A percentile compares a stretch with the other conserved stretches of the same genome.
Evolutionary conservation across 2,329 filamentous ascomycete genomes (phyloP).

Genomic region (Sarocladium kiliense): DNA sequence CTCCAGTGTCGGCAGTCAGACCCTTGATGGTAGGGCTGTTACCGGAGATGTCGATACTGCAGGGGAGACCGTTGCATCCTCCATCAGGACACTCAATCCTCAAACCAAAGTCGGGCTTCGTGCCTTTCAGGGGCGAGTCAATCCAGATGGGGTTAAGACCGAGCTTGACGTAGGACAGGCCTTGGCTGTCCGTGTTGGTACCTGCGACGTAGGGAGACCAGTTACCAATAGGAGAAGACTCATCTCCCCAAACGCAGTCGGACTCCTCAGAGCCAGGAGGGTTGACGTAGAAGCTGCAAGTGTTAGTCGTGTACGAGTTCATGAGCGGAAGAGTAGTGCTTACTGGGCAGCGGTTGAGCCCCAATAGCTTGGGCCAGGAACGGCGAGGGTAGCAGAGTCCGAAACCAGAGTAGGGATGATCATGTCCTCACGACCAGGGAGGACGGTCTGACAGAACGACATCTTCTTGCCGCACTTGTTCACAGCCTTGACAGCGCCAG

Average conservation of each 20-base stretch:
- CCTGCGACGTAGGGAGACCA: conserved; percentile 75
- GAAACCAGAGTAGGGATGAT: conserved; percentile 70
- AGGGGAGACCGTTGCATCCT: conserved; percentile 69
- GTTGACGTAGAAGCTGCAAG: conserved; percentile 68
- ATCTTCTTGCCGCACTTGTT: conserved; percentile 61
- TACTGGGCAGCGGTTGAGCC: conserved; percentile 68
- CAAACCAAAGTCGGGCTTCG: conserved; percentile 60
- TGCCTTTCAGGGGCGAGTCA: conserved; percentile 45
- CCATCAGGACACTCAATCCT: conserved; percentile 63
- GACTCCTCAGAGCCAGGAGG: conserved; percentile 59
- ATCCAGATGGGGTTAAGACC: conserved; percentile 75
- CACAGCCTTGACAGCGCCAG: conserved; percentile 57
- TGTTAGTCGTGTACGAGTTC: conserved; percentile 14
- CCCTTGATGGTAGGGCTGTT: conserved; percentile 56
- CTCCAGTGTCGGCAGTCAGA: conserved; percentile 49
- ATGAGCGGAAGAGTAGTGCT: conserved; percentile 27
- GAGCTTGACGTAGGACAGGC: conserved; percentile 68
- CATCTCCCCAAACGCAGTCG: conserved; percentile 68
- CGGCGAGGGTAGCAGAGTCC: conserved; percentile 55
- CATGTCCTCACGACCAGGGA: conserved; percentile 78
- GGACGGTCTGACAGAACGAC: conserved; percentile 73
- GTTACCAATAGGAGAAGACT: conserved; percentile 60
- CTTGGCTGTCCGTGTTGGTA: conserved; percentile 61
- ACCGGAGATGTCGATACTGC: conserved; percentile 60
- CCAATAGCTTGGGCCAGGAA: conserved; percentile 69